phyloP scores from a whole-genome alignment of 495 filamentous ascomycete genomes.

The Platismatia glauca region DNA sequence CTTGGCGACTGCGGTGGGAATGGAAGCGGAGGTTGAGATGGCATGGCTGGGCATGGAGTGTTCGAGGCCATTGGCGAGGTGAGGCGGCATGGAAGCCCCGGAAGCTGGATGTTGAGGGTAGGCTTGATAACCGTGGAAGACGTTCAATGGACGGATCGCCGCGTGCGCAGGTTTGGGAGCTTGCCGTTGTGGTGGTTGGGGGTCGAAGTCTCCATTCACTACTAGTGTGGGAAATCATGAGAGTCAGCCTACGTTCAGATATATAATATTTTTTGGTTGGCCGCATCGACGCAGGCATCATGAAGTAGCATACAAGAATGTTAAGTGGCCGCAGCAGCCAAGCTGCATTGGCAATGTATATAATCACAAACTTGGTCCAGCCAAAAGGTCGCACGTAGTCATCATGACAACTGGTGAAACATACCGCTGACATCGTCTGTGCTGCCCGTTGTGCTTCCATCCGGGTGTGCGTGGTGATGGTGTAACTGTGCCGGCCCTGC shows the following conservation, averaged over 20 bases:
- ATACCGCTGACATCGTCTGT: constrained; percentile 90
- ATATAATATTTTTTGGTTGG: neutral
- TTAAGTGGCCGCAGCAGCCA: constrained; percentile 7
- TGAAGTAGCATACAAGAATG: constrained; percentile 18
- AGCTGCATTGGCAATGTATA: constrained; percentile 16
- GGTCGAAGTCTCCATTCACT: constrained; percentile 19
- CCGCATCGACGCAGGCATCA: constrained; percentile 8
- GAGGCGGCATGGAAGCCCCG: constrained; percentile 60
- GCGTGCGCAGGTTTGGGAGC: constrained; percentile 21
- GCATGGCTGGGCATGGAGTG: constrained; percentile 33
- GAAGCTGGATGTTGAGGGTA: constrained; percentile 38
- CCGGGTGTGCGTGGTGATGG: constrained; percentile 69
- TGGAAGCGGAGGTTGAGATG: constrained; percentile 26
- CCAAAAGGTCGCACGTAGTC: constrained; percentile 4
- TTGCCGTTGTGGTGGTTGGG: constrained; percentile 19
- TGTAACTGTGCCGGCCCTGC: constrained; percentile 39
- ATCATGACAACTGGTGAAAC: constrained; percentile 64
- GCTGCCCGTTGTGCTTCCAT: constrained; percentile 56
- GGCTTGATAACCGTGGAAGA: constrained; percentile 71
- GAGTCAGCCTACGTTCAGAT: constrained; percentile 15
- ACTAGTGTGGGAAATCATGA: neutral
- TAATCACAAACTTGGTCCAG: constrained; percentile 13
- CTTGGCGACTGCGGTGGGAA: constrained; percentile 25
- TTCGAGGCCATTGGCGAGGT: constrained; percentile 59
- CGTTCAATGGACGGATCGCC: constrained; percentile 65